Percentiles rank a stretch among this genome's conserved stretches.
Evolutionary conservation across 78 protist genomes (phyloP).

Genomic region (Guillardia theta): DNA sequence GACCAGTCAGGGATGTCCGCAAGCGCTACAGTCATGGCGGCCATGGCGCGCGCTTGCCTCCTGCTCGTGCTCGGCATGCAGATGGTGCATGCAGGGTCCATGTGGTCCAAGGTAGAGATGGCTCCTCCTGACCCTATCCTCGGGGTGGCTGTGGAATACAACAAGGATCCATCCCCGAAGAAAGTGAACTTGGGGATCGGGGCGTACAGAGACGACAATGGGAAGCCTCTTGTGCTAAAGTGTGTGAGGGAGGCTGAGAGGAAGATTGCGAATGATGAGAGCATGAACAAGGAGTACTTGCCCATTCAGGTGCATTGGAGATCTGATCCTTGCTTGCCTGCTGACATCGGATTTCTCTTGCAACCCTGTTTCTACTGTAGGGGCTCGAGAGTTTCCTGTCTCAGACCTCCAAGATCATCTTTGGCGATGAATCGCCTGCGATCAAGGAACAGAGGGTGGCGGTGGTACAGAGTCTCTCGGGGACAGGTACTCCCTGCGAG

Average conservation of each 20-base stretch:
- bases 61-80: no score
- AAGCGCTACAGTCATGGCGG: no score
- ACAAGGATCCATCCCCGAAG: conserved; percentile 23
- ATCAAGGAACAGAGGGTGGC: conserved; percentile 30
- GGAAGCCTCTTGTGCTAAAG: conserved; percentile 79
- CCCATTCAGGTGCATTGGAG: conserved; percentile 80
- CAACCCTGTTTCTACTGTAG: no score
- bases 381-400: neutral
- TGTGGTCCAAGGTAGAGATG: neutral
- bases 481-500: no score
- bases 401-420: neutral
- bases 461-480: conserved; percentile 89
- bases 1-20: no score
- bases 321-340: neutral
- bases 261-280: neutral
- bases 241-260: neutral
- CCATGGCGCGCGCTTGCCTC: no score
- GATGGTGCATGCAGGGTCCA: no score
- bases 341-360: no score
- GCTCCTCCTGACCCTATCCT: conserved; percentile 73
- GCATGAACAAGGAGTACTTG: conserved; percentile 81
- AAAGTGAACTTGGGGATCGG: conserved; percentile 87
- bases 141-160: conserved; percentile 49
- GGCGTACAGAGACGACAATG: conserved; percentile 78
- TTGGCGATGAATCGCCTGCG: neutral